phyloP scores from a whole-genome alignment of 164 flowering plant genomes.

The Magnolia changhungtana region DNA sequence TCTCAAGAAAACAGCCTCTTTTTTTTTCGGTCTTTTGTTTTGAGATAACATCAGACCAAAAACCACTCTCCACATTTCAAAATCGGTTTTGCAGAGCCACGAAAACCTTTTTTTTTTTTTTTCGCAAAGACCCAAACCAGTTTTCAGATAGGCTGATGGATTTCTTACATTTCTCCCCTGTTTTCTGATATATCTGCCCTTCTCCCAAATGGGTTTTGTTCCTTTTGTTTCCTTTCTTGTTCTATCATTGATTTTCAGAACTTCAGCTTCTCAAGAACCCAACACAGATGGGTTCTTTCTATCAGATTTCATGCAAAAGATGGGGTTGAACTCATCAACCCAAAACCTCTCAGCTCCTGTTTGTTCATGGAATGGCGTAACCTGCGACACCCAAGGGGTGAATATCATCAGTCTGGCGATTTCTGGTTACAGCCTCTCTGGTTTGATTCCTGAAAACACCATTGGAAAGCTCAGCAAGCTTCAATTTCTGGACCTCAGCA shows the following conservation, averaged over 20 bases:
- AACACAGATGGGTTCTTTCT: constrained; percentile 77
- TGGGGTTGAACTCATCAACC: constrained; percentile 43
- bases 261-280: constrained; percentile 51
- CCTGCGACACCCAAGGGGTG: constrained; percentile 47
- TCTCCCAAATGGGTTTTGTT: constrained; percentile 44
- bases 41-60: neutral
- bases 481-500: constrained; percentile 74
- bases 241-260: constrained; percentile 41
- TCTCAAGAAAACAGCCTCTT: neutral
- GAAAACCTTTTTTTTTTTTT: neutral
- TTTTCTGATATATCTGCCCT: constrained; percentile 4
- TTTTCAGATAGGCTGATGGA: neutral
- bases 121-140: neutral
- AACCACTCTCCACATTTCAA: no score
- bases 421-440: constrained; percentile 66
- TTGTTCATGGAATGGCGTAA: constrained; percentile 69
- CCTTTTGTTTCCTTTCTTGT: constrained; percentile 32
- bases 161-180: neutral
- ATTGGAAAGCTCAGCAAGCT: constrained; percentile 75
- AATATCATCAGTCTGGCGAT: constrained; percentile 38
- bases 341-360: constrained; percentile 46
- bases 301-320: constrained; percentile 57
- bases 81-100: neutral
- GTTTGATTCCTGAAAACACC: constrained; percentile 75
- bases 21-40: no score